A percentile compares a stretch with the other conserved stretches of the same genome.
phyloP scores from a whole-genome alignment of 164 flowering plant species.

The Hamamelis virginiana region DNA sequence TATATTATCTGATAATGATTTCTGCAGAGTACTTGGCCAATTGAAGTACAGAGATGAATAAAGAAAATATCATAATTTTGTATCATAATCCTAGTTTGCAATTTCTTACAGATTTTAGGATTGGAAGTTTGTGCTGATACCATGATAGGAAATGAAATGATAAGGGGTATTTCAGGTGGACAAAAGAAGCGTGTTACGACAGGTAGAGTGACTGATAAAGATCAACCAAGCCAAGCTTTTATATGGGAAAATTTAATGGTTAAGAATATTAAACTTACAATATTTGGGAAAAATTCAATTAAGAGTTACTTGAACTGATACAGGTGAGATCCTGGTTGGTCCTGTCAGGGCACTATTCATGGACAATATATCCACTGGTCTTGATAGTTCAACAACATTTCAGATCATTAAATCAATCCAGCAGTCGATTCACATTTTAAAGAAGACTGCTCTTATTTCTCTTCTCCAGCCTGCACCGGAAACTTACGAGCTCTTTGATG shows the following conservation, averaged over 20 bases:
- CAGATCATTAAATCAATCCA: conserved; percentile 36
- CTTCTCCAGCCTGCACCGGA: conserved; percentile 59
- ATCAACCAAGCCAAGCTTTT: too few relatives aligned
- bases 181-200: conserved; percentile 38
- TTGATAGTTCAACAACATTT: conserved; percentile 46
- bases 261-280: too few relatives aligned
- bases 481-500: conserved; percentile 49
- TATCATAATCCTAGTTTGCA: background rate
- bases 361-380: conserved; percentile 45
- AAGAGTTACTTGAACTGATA: background rate
- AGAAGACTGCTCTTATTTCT: conserved; percentile 34
- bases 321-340: conserved; percentile 45
- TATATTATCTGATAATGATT: too few relatives aligned
- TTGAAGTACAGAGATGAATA: background rate
- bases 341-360: conserved; percentile 35
- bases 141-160: conserved; percentile 33
- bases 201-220: conserved; percentile 9
- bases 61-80: background rate
- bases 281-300: background rate
- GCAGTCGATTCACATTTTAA: conserved; percentile 30
- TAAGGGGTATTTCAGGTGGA: conserved; percentile 39
- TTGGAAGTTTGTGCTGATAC: conserved; percentile 38
- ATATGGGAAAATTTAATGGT: too few relatives aligned
- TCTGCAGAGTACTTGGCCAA: background rate
- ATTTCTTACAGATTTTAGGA: conserved; percentile 24